Conservation (phyloP, 805 yeast genomes). For the Lipomyces anomalus region DNA sequence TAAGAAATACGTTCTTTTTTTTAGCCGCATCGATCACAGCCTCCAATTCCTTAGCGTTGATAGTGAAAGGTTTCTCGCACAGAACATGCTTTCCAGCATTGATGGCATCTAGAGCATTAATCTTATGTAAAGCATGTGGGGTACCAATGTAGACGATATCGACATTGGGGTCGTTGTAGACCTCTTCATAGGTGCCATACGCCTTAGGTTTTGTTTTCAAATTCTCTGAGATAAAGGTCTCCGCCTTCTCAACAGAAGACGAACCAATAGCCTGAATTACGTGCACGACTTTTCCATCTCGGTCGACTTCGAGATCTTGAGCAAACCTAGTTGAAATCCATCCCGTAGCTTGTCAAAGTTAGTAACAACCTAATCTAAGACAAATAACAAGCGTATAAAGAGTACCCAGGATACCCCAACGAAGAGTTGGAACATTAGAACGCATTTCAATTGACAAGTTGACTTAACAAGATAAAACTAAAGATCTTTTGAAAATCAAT, state of each 20-base stretch:
- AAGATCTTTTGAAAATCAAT: too few relatives aligned
- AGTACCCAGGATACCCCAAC: too few relatives aligned
- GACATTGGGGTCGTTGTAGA: conserved; percentile 38
- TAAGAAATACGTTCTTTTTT: conserved; percentile 40
- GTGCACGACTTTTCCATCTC: too few relatives aligned
- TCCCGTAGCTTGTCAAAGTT: too few relatives aligned
- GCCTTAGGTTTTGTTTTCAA: conserved; percentile 15
- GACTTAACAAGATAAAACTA: too few relatives aligned
- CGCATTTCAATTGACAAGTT: too few relatives aligned
- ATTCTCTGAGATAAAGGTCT: conserved; percentile 23
- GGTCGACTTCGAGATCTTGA: too few relatives aligned
- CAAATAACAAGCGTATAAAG: too few relatives aligned
- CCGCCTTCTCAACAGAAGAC: conserved; percentile 25
- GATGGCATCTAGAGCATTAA: conserved; percentile 40
- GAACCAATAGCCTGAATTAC: conserved; percentile 28
- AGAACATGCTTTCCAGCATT: conserved; percentile 44
- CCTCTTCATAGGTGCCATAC: conserved; percentile 37
- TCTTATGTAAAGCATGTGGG: conserved; percentile 48
- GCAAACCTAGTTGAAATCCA: too few relatives aligned
- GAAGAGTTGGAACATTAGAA: too few relatives aligned
- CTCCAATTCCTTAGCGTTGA: conserved; percentile 42
- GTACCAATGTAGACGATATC: conserved; percentile 48
- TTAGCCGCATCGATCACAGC: conserved; percentile 43
- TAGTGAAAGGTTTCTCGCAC: conserved; percentile 51
- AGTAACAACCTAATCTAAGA: too few relatives aligned